These are phyloP conservation scores for Trichoderma sp. DNA, from an alignment of 2,329 filamentous ascomycete genomes.

Conservation along the genomic window DNA sequence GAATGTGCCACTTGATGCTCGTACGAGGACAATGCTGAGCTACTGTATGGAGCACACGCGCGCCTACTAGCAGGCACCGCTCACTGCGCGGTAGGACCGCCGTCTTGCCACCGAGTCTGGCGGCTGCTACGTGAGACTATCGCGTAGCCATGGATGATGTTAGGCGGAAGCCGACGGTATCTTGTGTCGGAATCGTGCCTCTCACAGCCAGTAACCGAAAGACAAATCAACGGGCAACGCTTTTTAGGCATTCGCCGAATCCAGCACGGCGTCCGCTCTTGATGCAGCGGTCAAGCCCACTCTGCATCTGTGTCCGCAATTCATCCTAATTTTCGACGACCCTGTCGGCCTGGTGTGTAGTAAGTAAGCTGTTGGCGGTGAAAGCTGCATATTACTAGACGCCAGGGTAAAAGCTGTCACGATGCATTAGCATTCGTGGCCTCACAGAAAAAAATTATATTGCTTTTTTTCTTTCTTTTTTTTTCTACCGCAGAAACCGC, in stretches of 20 bases:
- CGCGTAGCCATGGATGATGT: not conserved
- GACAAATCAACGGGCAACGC: not conserved
- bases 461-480: not conserved
- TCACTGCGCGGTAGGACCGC: not conserved
- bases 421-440: not conserved
- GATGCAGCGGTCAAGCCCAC: conserved; percentile 8
- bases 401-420: conserved; percentile 5
- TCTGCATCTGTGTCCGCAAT: not conserved
- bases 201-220: not conserved
- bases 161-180: not conserved
- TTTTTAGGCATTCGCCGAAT: not conserved
- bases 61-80: not conserved
- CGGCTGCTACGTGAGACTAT: not conserved
- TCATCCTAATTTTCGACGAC: not conserved
- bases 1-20: not conserved
- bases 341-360: not conserved
- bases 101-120: not conserved
- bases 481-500: conserved; percentile 6
- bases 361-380: not conserved
- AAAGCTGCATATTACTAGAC: conserved; percentile 8
- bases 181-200: not conserved
- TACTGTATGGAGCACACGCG: not conserved
- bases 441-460: not conserved
- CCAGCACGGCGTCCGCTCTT: not conserved
- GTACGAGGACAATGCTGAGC: not conserved